A percentile compares a stretch with the other conserved stretches of the same genome.
phyloP scores from a whole-genome alignment of 2,329 filamentous ascomycete genomes.

The Calycina herbarum region DNA sequence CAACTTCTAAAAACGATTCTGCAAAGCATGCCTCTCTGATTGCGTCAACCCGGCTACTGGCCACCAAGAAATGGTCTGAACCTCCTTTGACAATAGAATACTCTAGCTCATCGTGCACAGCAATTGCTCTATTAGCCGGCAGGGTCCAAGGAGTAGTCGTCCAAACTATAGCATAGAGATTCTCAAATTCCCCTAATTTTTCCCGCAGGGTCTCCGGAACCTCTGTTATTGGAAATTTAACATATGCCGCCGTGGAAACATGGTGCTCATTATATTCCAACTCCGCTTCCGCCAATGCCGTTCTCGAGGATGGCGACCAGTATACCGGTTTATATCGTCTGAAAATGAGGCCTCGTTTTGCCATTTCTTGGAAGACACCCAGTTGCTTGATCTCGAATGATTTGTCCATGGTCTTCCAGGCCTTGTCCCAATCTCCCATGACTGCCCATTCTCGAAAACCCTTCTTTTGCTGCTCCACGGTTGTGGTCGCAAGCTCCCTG shows the following conservation, averaged over 20 bases:
- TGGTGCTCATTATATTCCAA: conserved; percentile 80
- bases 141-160: conserved; percentile 98
- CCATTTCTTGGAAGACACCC: conserved; percentile 73
- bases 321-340: conserved; percentile 80
- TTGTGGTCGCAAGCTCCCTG: conserved; percentile 63
- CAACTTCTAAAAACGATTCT: conserved; percentile 40
- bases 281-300: conserved; percentile 81
- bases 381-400: conserved; percentile 75
- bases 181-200: conserved; percentile 38
- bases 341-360: conserved; percentile 72
- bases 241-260: conserved; percentile 70
- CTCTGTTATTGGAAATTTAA: conserved; percentile 69
- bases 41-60: conserved; percentile 66
- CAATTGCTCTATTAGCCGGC: conserved; percentile 88
- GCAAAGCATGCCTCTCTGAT: conserved; percentile 48
- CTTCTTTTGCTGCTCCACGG: conserved; percentile 71
- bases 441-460: conserved; percentile 73
- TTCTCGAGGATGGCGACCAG: conserved; percentile 78
- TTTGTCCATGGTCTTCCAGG: conserved; percentile 78
- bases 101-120: conserved; percentile 70
- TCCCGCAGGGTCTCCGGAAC: conserved; percentile 46
- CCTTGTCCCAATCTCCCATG: conserved; percentile 77
- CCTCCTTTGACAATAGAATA: conserved; percentile 68
- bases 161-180: conserved; percentile 86
- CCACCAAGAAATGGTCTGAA: conserved; percentile 66